Percentiles rank a stretch among this genome's conserved stretches.
These are phyloP conservation scores for Annulohypoxylon moriforme DNA, from an alignment of 495 filamentous ascomycete species.

Conservation along the genomic window DNA sequence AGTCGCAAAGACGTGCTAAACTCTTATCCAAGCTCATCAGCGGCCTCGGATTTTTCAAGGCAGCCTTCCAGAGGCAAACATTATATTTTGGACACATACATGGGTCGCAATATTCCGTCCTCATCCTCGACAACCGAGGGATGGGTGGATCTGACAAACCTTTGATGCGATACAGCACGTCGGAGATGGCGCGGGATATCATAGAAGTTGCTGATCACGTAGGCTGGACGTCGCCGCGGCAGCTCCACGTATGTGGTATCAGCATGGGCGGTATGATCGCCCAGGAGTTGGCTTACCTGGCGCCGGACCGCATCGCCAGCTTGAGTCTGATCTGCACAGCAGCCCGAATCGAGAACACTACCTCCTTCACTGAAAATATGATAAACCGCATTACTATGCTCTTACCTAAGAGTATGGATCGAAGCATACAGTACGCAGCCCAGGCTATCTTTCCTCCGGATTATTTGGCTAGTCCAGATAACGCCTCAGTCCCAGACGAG, in stretches of 20 bases:
- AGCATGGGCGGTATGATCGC: conserved; percentile 88
- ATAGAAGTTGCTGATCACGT: conserved; percentile 75
- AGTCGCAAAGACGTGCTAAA: not conserved
- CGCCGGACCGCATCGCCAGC: conserved; percentile 70
- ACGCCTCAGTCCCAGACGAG: conserved; percentile 55
- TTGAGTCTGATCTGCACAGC: conserved; percentile 79
- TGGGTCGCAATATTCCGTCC: conserved; percentile 71
- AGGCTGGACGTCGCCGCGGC: conserved; percentile 67
- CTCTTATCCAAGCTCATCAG: conserved; percentile 64
- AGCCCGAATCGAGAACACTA: conserved; percentile 73
- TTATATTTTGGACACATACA: conserved; percentile 79
- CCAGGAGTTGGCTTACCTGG: conserved; percentile 76
- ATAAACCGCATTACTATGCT: conserved; percentile 74
- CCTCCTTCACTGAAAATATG: conserved; percentile 68
- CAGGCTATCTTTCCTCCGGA: conserved; percentile 63
- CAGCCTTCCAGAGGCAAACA: conserved; percentile 80
- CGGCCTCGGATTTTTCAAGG: conserved; percentile 71
- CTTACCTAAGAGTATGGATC: conserved; percentile 74
- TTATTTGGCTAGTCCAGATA: conserved; percentile 73
- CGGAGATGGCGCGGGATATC: conserved; percentile 79
- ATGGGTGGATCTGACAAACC: conserved; percentile 84
- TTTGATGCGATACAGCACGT: conserved; percentile 73
- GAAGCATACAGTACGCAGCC: conserved; percentile 34
- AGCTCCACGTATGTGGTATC: conserved; percentile 77
- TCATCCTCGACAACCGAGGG: conserved; percentile 84